These are phyloP conservation scores for Berkeleyomyces rouxiae DNA, from an alignment of 2,329 filamentous ascomycete species.

Conservation along the genomic window DNA sequence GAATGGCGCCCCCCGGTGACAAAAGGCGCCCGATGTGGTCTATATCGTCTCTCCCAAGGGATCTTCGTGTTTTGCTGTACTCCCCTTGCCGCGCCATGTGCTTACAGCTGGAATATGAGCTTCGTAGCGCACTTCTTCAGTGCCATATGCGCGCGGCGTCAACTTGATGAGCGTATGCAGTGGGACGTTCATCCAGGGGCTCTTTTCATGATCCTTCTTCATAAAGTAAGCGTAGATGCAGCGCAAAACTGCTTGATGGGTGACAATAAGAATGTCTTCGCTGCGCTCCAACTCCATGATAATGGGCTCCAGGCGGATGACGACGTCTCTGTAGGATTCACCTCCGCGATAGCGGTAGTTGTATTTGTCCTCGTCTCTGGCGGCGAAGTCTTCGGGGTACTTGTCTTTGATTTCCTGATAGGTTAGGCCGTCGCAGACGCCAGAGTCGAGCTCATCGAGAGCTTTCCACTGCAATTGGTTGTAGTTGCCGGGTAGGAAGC, in stretches of 20 bases:
- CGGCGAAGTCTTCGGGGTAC: constrained; percentile 87
- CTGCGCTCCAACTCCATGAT: constrained; percentile 97
- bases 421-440: constrained; percentile 90
- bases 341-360: constrained; percentile 97
- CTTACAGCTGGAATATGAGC: constrained; percentile 91
- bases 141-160: constrained; percentile 85
- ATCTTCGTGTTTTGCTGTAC: constrained; percentile 72
- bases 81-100: constrained; percentile 90
- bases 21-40: constrained; percentile 6
- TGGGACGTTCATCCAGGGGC: constrained; percentile 97
- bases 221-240: constrained; percentile 99
- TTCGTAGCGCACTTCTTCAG: constrained; percentile 71
- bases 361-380: constrained; percentile 96
- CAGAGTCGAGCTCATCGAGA: constrained; percentile 88
- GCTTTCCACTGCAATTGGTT: constrained; percentile 98
- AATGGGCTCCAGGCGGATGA: constrained; percentile 93
- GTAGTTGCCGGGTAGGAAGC: constrained; percentile 63
- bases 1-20: not conserved
- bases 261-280: constrained; percentile 95
- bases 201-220: constrained; percentile 84
- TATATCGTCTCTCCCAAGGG: constrained; percentile 24
- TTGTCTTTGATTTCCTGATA: constrained; percentile 85
- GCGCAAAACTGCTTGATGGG: constrained; percentile 86
- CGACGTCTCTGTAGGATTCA: constrained; percentile 89
- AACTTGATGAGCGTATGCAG: constrained; percentile 93